phyloP scores from a whole-genome alignment of 495 filamentous ascomycete genomes.

The Lasiosphaeris hirsuta region DNA sequence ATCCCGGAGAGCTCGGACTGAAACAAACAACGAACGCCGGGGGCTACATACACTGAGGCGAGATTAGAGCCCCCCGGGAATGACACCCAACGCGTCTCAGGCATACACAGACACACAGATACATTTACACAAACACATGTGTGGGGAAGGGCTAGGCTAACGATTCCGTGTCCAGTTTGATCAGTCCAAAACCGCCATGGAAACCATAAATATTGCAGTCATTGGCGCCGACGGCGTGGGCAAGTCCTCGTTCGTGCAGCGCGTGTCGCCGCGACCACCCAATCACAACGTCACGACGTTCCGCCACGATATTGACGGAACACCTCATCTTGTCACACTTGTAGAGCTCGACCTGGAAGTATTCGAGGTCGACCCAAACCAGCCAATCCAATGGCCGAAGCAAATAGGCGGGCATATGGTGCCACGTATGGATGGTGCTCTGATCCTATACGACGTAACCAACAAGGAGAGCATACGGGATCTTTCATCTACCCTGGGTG shows the following conservation, averaged over 20 bases:
- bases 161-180: conserved; percentile 23
- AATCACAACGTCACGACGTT: conserved; percentile 53
- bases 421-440: conserved; percentile 74
- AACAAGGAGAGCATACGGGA: conserved; percentile 65
- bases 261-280: conserved; percentile 60
- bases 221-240: conserved; percentile 78
- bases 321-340: conserved; percentile 72
- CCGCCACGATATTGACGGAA: conserved; percentile 75
- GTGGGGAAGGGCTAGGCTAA: conserved; percentile 16
- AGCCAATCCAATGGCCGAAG: conserved; percentile 76
- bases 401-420: conserved; percentile 61
- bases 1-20: too few species aligned
- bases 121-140: not conserved
- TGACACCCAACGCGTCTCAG: too few species aligned
- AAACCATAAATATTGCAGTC: conserved; percentile 78
- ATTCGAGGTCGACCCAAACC: conserved; percentile 62
- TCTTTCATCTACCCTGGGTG: conserved; percentile 67
- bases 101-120: too few species aligned
- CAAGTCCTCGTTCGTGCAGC: conserved; percentile 86
- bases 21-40: too few species aligned
- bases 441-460: conserved; percentile 83
- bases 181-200: conserved; percentile 39
- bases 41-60: too few species aligned
- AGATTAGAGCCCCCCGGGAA: too few species aligned
- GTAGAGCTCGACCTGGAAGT: conserved; percentile 71